A percentile compares a stretch with the other conserved stretches of the same genome.
phyloP scores from a whole-genome alignment of 371 early-diverging fungal genomes.

The Cokeromyces recurvatus region DNA sequence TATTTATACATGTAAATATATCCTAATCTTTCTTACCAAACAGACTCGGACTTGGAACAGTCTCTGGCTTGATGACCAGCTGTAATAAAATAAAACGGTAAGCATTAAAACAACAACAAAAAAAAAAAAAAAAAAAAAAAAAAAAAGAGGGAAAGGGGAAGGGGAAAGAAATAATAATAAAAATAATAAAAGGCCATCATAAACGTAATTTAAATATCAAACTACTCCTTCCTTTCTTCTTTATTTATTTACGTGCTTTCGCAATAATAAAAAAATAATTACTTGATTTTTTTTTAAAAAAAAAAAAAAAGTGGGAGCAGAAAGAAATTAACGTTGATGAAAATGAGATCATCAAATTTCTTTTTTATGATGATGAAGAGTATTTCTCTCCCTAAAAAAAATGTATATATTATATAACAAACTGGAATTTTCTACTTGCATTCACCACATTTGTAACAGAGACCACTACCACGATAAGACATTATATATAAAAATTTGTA shows the following conservation, averaged over 20 bases:
- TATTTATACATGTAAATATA: too few species aligned
- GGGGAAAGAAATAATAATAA: neutral
- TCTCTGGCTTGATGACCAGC: conserved; percentile 65
- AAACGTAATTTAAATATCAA: neutral
- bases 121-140: conserved; percentile 1
- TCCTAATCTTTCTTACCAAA: conserved; percentile 43
- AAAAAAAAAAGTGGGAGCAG: too few species aligned
- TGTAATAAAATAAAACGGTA: conserved; percentile 21
- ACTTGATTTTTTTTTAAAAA: too few species aligned
- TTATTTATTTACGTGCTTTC: neutral
- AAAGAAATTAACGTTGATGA: too few species aligned
- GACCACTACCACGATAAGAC: conserved; percentile 37
- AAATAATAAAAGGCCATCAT: neutral
- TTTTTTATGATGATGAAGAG: too few species aligned
- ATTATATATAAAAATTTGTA: too few species aligned
- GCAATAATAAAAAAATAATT: neutral
- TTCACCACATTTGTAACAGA: conserved; percentile 51
- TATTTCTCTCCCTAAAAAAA: neutral
- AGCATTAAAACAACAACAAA: conserved; percentile 11
- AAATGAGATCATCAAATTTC: too few species aligned
- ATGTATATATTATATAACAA: neutral
- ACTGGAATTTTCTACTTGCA: conserved; percentile 32
- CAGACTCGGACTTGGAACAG: conserved; percentile 49
- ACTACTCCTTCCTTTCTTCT: neutral
- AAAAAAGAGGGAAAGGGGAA: neutral